Base-by-base conservation (phyloP, 352 stramenopile species). In the Globisporangium irregulare region DNA sequence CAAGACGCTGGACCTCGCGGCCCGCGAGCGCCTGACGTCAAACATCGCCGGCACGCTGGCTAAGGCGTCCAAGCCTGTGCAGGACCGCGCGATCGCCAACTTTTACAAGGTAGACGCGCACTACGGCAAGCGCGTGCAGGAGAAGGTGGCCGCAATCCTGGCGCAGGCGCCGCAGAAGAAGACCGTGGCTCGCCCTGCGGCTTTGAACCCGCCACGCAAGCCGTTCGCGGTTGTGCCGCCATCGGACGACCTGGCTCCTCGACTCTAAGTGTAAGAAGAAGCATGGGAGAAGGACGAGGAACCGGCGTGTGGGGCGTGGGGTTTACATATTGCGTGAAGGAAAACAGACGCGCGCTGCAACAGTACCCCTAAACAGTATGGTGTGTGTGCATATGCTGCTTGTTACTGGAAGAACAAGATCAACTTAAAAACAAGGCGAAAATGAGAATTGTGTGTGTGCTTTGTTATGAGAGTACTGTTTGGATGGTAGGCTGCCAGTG, bases 11-110 rank as follows among this genome's bases (percentile, higher is more conserved):
- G 68, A 90, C 29, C 77, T 75, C 3, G 87, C 61, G 7, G 89
- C 48, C 9, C 82, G 90, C 12, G 84, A 95, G 34, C 81, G 86
- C 2, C 81, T 98, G 24, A 95, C 90, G 18, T 73, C 77, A 71
- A 97, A 98, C 78, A 95, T 98, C 57, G 90, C 92, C 32, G 83
- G 80, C 10, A 86, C 90, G 73, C 73, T 94, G 24, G 86, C 78
- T 15, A 91, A 94, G 64, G 91, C 90, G 15, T 90, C 90, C 34
- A 70, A 85, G 67, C 78, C 84, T 4, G 90, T 98, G 59, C 91
- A 96, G 64, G 72, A 74, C 22, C 84, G 92, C 25, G 87, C 87
- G 20, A 86, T 98, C 64, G 84, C 82, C 62, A 98, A 97, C 77
- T 98, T 98, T 59, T 73, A 72, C 14, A 74, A 93, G 53, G 91